Conservation (phyloP, 2,329 filamentous ascomycete genomes). For the Pyricularia grisea region DNA sequence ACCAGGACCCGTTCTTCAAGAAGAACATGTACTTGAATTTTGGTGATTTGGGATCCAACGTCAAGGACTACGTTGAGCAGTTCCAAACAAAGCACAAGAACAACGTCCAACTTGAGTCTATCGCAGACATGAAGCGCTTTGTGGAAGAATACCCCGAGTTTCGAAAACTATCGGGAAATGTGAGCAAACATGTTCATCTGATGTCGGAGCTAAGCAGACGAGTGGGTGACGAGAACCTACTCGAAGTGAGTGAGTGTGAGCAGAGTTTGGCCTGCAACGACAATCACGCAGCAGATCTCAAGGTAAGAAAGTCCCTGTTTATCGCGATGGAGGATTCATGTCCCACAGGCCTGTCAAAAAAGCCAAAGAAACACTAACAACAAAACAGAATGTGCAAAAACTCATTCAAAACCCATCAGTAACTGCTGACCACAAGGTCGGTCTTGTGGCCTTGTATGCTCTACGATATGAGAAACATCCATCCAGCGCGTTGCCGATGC, state of each 20-base stretch:
- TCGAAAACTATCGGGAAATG: slow-evolving; percentile 90
- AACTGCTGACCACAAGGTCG: slow-evolving; percentile 73
- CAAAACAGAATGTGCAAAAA: slow-evolving; percentile 69
- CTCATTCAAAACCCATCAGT: slow-evolving; percentile 75
- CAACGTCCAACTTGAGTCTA: slow-evolving; percentile 91
- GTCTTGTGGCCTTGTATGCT: slow-evolving; percentile 88
- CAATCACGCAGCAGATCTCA: slow-evolving; percentile 85
- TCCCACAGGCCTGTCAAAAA: not conserved
- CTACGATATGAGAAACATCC: slow-evolving; percentile 84
- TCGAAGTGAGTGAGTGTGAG: slow-evolving; percentile 96
- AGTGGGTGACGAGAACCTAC: slow-evolving; percentile 73
- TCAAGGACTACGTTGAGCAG: slow-evolving; percentile 97
- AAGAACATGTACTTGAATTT: slow-evolving; percentile 99
- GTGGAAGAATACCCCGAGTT: slow-evolving; percentile 99
- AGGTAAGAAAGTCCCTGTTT: slow-evolving; percentile 39
- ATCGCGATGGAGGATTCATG: no score
- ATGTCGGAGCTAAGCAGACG: slow-evolving; percentile 87
- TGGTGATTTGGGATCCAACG: slow-evolving; percentile 87
- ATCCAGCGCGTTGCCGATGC: slow-evolving; percentile 71
- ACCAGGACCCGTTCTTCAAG: slow-evolving; percentile 97
- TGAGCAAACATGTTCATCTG: slow-evolving; percentile 95
- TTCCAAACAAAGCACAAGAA: slow-evolving; percentile 98
- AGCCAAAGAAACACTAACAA: not conserved
- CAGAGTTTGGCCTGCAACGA: slow-evolving; percentile 96
- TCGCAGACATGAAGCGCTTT: slow-evolving; percentile 97